phyloP scores from a whole-genome alignment of 2,329 filamentous ascomycete species.

The Trichophyton schoenleinii region DNA sequence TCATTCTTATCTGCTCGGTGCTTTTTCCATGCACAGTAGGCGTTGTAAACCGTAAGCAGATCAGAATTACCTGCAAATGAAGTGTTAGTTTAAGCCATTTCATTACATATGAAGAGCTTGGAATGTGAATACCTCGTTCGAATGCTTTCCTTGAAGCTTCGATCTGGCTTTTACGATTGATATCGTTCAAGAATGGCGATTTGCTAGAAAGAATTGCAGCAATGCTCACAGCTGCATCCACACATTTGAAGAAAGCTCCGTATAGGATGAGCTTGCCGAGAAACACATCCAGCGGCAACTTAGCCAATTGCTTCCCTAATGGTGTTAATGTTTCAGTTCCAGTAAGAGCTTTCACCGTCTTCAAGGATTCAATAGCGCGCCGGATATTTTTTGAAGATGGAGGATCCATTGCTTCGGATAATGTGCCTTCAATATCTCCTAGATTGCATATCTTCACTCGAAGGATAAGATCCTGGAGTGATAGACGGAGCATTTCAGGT shows the following conservation, averaged over 20 bases:
- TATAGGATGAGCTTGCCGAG: constrained; percentile 85
- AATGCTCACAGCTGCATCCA: constrained; percentile 83
- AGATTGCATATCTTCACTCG: constrained; percentile 96
- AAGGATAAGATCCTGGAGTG: constrained; percentile 86
- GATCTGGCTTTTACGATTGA: constrained; percentile 70
- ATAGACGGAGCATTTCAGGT: constrained; percentile 88
- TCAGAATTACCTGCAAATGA: constrained; percentile 60
- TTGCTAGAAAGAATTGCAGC: constrained; percentile 91
- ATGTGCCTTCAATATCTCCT: constrained; percentile 79
- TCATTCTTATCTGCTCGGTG: constrained; percentile 65
- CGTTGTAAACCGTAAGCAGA: constrained; percentile 83
- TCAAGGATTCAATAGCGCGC: constrained; percentile 78
- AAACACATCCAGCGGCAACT: constrained; percentile 84
- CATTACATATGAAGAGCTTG: too few species aligned
- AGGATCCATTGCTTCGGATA: constrained; percentile 77
- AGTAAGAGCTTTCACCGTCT: constrained; percentile 86
- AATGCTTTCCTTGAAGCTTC: constrained; percentile 68
- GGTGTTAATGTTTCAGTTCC: constrained; percentile 70
- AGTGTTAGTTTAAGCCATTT: too few species aligned
- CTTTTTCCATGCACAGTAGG: constrained; percentile 78
- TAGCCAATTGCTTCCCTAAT: constrained; percentile 73
- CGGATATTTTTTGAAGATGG: constrained; percentile 87
- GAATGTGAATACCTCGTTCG: constrained; percentile 43
- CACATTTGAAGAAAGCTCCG: constrained; percentile 73
- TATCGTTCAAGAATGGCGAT: constrained; percentile 78